Evolutionary conservation across 495 filamentous ascomycete species (phyloP), one percentile per base, ranked within the genome.

Genomic region (Delitschia confertaspora): DNA sequence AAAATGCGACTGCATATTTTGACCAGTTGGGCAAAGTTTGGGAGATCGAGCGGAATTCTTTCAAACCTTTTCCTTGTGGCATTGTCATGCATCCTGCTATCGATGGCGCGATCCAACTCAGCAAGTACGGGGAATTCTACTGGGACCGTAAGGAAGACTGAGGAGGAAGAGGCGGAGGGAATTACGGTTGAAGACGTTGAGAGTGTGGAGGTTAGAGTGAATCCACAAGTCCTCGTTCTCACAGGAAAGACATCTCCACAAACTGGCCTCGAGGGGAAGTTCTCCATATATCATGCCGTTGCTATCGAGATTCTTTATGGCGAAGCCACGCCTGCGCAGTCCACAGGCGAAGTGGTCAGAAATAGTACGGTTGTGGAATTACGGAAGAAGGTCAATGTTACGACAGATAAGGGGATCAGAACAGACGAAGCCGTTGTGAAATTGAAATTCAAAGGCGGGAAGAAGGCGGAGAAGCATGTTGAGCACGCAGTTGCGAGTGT

Each of bases 71-170:
- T 44, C 71, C 71, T 6, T 75, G 72, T 54, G 73, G 70, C 4
- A 75, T 77, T 55, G 70, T 75, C 9, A 69, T 73, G 21, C 73
- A 77, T 48, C 70, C 71, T 1, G 60, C 66, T 6, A 75, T 75
- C 53, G 72, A 75, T 49, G 72, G 53, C 4, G 69, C 65, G 38
- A 61, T 67, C 7, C 65, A 68, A 51, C 36, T 74, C 22, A 62
- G 68, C 45, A 45, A 56, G n/a, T n/a, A n/a, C n/a, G n/a, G n/a
- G n/a, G n/a, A n/a, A n/a, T n/a, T n/a, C n/a, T n/a, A n/a, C n/a
- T n/a, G n/a, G n/a, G n/a, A n/a, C n/a, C n/a, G n/a, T n/a, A n/a
- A n/a, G n/a, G n/a, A n/a, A n/a, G n/a, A n/a, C n/a, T n/a, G n/a
- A n/a, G 3, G 62, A 73, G 39, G 45, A 68, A 27, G 29, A 54